Evolutionary conservation across 2,329 filamentous ascomycete species (phyloP).

Genomic region (Diplodia mutila): DNA sequence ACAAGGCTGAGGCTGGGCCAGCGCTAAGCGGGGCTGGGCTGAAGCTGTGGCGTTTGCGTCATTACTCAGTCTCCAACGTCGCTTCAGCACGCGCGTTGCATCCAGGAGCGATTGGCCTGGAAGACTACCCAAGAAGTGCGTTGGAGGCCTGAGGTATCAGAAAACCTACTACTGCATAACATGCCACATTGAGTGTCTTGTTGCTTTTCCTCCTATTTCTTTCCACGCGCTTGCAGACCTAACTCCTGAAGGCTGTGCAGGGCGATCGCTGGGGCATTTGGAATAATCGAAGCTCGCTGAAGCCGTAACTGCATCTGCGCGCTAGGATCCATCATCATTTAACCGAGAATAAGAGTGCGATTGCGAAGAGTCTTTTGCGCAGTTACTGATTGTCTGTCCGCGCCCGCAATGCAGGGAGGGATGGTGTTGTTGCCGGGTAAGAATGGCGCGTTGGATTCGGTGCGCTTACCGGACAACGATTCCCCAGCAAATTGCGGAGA

Average conservation of each 20-base stretch:
- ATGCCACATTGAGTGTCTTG: not conserved
- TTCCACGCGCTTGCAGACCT: not conserved
- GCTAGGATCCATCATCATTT: too few species aligned
- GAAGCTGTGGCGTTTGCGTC: not conserved
- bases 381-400: too few species aligned
- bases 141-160: not conserved
- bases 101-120: not conserved
- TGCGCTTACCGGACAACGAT: not conserved
- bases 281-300: too few species aligned
- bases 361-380: too few species aligned
- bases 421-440: not conserved
- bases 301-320: too few species aligned
- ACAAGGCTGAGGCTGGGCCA: conserved; percentile 12
- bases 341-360: too few species aligned
- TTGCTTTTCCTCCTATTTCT: not conserved
- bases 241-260: not conserved
- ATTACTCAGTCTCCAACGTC: conserved; percentile 11
- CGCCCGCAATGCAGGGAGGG: too few species aligned
- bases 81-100: conserved; percentile 3
- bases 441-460: not conserved
- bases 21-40: conserved; percentile 7
- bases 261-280: not conserved
- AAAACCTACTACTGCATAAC: not conserved
- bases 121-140: not conserved
- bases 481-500: not conserved